Base-by-base conservation (phyloP, 2,329 filamentous ascomycete genomes). In the Claviceps africana region DNA sequence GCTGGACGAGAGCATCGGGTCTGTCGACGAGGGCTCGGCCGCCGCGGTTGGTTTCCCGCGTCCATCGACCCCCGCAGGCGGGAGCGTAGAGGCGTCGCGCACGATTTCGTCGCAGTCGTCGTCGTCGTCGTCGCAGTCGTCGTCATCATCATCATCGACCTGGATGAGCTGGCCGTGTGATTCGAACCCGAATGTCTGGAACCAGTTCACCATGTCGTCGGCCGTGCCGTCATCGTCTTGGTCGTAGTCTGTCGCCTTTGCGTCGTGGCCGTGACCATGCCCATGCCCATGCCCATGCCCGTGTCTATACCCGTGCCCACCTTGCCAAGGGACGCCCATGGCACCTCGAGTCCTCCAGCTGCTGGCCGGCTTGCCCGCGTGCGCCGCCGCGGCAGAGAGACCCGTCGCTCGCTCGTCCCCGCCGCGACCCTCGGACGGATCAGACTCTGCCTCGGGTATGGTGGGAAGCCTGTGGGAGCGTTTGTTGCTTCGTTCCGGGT, bases 121-220 rank as follows among this genome's bases (percentile, higher is more conserved):
- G 60, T 57, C n/a, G 63, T 59, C 4, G 62, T 61, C 37, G 56
- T 42, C 17, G 56, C 56, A 57, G 59, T 64, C 30, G 30, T 31
- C 30, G 30, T 9, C 30, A 9, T 5, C 30, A 17, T 40, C 47
- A 35, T 56, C 56, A 40, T 56, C 56, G 44, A 59, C 64, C 11
- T 59, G 50, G 21, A 68, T 55, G 40, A 79, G 65, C 39, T 62
- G 59, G 8, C 75, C 74, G 43, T 66, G 60, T 3, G 67, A 63
- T 35, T 70, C 65, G 52, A 79, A 74, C 13, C 72, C 70, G 59
- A 76, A 73, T 4, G 65, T 68, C n/a, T 68, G 66, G 57, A 75
- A 78, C 78, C 78, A 81, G 2, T 66, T 65, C 5, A 61, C 61
- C 22, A 81, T 60, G 8, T 78, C 74, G 25, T 68, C 64, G 4